Percentiles rank a stretch among this genome's conserved stretches.
These are phyloP conservation scores for Hibiscus syriacus DNA, from an alignment of 345 rosid species.

Conservation along the genomic window DNA sequence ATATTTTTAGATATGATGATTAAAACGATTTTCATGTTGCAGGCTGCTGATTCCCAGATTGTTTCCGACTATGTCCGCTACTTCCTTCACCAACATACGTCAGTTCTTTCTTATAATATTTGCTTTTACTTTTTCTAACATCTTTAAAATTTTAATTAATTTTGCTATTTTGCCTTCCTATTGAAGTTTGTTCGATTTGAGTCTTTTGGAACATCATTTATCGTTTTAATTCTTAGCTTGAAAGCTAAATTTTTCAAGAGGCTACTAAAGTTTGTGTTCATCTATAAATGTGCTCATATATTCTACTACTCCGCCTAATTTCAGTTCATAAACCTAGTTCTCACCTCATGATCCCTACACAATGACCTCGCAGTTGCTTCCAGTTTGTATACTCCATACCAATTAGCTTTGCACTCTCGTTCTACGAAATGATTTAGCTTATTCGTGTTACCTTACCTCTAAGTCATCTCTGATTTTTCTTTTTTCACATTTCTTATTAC, in stretches of 20 bases:
- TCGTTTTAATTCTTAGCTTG: too few species aligned
- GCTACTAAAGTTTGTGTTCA: too few species aligned
- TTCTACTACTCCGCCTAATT: too few species aligned
- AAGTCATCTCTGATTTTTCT: not conserved
- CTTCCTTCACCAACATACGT: conserved; percentile 98
- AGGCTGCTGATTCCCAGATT: conserved; percentile 99
- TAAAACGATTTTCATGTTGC: conserved; percentile 4
- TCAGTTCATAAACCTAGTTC: too few species aligned
- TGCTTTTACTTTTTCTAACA: not conserved
- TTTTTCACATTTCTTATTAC: not conserved
- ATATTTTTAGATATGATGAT: not conserved
- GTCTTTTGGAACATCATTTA: too few species aligned
- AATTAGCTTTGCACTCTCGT: not conserved
- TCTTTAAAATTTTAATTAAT: not conserved
- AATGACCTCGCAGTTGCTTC: not conserved
- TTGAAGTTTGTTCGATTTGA: not conserved
- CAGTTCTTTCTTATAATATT: conserved; percentile 21
- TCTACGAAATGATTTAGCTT: not conserved
- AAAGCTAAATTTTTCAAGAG: too few species aligned
- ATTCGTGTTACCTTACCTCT: not conserved
- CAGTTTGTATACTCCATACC: not conserved
- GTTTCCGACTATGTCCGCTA: conserved; percentile 91
- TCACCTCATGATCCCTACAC: too few species aligned
- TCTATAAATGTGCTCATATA: too few species aligned
- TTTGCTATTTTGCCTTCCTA: not conserved